Evolutionary conservation across 805 yeast genomes (phyloP).

Genomic region (Ogataea zsoltii): DNA sequence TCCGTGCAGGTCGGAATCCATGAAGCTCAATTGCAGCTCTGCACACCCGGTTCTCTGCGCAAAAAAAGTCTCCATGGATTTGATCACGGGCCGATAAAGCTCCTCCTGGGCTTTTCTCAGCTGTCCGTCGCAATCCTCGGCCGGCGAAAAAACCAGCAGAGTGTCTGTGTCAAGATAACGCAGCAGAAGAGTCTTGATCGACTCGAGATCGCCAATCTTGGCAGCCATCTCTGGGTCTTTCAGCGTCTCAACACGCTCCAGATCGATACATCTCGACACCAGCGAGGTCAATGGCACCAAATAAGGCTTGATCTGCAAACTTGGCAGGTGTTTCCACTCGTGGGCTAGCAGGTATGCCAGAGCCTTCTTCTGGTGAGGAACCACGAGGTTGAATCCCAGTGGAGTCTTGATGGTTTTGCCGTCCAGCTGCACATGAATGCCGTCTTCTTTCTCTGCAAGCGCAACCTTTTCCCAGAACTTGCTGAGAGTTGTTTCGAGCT

Average conservation of each 20-base stretch:
- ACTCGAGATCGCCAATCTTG: slow-evolving; percentile 62
- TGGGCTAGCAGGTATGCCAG: slow-evolving; percentile 77
- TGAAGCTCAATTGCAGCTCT: slow-evolving; percentile 45
- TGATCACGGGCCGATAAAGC: slow-evolving; percentile 71
- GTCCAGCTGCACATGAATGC: slow-evolving; percentile 64
- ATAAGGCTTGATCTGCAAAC: slow-evolving; percentile 69
- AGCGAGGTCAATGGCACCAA: slow-evolving; percentile 85
- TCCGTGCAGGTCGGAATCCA: slow-evolving; percentile 84
- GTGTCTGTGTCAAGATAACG: slow-evolving; percentile 95
- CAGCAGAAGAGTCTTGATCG: slow-evolving; percentile 60
- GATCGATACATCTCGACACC: slow-evolving; percentile 83
- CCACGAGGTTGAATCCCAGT: slow-evolving; percentile 63
- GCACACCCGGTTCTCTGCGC: slow-evolving; percentile 39
- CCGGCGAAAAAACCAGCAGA: slow-evolving; percentile 80
- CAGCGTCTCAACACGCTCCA: slow-evolving; percentile 42
- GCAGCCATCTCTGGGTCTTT: slow-evolving; percentile 50
- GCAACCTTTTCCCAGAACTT: slow-evolving; percentile 83
- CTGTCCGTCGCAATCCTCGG: slow-evolving; percentile 76
- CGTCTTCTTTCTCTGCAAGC: slow-evolving; percentile 33
- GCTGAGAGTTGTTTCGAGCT: slow-evolving; percentile 64
- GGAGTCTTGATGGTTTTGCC: slow-evolving; percentile 82
- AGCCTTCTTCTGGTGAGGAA: slow-evolving; percentile 59
- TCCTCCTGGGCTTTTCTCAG: slow-evolving; percentile 80
- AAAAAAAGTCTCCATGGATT: slow-evolving; percentile 61
- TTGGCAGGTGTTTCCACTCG: slow-evolving; percentile 83